Conservation (phyloP, 495 filamentous ascomycete species). For the Elaphomyces granulatus region DNA sequence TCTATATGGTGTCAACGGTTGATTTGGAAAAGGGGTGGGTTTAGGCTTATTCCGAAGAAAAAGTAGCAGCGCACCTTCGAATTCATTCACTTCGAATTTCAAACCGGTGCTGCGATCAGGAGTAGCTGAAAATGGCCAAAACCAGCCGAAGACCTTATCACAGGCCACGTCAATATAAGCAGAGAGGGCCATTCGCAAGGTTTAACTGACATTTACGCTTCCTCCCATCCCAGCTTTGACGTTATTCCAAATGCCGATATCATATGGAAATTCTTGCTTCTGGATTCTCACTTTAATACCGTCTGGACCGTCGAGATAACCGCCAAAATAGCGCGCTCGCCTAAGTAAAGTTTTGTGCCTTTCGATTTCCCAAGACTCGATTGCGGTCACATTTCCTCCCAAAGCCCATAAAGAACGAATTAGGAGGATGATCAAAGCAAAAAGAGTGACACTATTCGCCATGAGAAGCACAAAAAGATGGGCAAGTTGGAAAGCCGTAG, state of each 20-base stretch:
- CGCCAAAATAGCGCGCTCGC: conserved; percentile 40
- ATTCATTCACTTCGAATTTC: conserved; percentile 68
- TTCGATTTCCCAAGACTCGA: conserved; percentile 88
- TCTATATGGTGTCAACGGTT: conserved; percentile 23
- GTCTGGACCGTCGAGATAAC: conserved; percentile 45
- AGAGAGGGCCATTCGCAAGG: not conserved
- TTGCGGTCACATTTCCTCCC: conserved; percentile 58
- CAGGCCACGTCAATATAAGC: not conserved
- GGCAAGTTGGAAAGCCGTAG: conserved; percentile 43
- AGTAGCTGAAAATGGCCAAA: conserved; percentile 47
- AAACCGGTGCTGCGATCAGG: conserved; percentile 43
- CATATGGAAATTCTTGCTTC: conserved; percentile 78
- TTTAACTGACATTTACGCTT: conserved; percentile 27
- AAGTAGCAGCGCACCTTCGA: conserved; percentile 52
- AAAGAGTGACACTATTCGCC: conserved; percentile 44
- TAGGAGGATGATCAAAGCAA: conserved; percentile 53
- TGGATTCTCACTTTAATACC: conserved; percentile 40
- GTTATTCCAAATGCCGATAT: conserved; percentile 77
- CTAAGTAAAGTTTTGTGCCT: conserved; percentile 63
- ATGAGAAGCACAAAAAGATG: conserved; percentile 52
- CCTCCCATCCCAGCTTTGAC: conserved; percentile 61
- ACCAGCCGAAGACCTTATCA: conserved; percentile 39
- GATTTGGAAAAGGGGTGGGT: not conserved
- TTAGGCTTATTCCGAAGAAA: not conserved
- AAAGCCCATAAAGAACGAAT: conserved; percentile 43